Evolutionary conservation across 768 basidiomycete species (phyloP).

Genomic region (Lyophyllum atratum): DNA sequence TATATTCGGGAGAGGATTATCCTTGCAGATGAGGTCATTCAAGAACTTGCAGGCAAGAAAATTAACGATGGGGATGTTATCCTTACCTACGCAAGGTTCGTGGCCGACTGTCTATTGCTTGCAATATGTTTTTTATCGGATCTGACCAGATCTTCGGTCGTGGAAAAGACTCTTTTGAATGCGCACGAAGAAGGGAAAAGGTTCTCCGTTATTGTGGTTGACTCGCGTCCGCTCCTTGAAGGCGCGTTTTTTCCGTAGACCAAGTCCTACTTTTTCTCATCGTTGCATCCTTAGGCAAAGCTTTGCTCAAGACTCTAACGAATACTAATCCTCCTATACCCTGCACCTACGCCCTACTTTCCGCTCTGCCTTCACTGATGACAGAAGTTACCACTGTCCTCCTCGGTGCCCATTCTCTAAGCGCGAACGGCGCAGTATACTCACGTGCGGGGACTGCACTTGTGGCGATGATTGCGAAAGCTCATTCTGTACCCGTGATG

Average conservation of each 20-base stretch:
- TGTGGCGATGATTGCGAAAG: constrained; percentile 95
- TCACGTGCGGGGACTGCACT: constrained; percentile 94
- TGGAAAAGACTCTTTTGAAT: constrained; percentile 83
- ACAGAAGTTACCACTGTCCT: constrained; percentile 83
- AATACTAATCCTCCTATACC: constrained; percentile 61
- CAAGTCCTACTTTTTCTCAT: constrained; percentile 1
- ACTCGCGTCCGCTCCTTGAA: constrained; percentile 94
- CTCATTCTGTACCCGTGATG: constrained; percentile 86
- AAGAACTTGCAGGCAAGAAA: constrained; percentile 85
- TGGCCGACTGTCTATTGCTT: neutral
- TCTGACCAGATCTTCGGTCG: constrained; percentile 79
- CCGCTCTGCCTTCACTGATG: constrained; percentile 79
- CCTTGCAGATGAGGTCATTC: constrained; percentile 91
- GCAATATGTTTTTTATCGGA: constrained; percentile 4
- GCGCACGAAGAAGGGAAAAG: constrained; percentile 73
- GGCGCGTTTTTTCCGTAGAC: constrained; percentile 44
- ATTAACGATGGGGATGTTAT: constrained; percentile 94
- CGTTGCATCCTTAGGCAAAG: constrained; percentile 59
- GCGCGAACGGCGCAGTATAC: constrained; percentile 93
- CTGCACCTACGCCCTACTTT: constrained; percentile 90
- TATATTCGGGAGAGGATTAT: constrained; percentile 95
- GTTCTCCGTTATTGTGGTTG: constrained; percentile 92
- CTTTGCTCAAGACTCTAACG: constrained; percentile 69
- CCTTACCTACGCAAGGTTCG: constrained; percentile 88
- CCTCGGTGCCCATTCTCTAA: constrained; percentile 91